Conservation (phyloP, 2,329 filamentous ascomycete genomes). For the Colletotrichum musicola region DNA sequence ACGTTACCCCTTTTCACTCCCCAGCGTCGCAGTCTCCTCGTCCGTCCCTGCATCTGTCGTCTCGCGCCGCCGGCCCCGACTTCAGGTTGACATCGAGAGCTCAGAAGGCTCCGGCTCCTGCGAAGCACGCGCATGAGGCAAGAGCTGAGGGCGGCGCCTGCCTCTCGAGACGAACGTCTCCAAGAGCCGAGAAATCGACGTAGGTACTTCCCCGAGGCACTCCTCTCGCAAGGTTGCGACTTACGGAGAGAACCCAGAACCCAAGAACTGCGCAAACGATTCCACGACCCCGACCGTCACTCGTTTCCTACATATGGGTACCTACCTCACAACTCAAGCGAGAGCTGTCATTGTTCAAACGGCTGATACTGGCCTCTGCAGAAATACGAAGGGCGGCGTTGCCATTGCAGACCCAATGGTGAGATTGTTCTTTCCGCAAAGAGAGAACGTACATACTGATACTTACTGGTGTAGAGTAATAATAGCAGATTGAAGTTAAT, state of each 20-base stretch:
- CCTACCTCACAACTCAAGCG: background rate
- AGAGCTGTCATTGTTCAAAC: background rate
- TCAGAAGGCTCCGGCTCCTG: conserved; percentile 13
- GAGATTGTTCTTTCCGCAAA: background rate
- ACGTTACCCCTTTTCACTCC: background rate
- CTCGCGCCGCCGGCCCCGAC: background rate
- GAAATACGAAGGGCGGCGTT: conserved; percentile 32
- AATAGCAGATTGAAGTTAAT: background rate
- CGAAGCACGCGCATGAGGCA: conserved; percentile 24
- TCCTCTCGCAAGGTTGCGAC: background rate
- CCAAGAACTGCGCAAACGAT: conserved; percentile 26
- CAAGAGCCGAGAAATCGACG: background rate
- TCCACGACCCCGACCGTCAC: background rate
- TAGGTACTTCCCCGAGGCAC: conserved; percentile 5
- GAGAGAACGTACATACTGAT: background rate
- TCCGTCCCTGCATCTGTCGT: conserved; percentile 1
- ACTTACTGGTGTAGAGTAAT: conserved; percentile 1
- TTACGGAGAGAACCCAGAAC: conserved; percentile 5
- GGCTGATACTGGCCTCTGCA: conserved; percentile 15
- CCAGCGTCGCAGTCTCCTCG: conserved; percentile 1
- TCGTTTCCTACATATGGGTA: conserved; percentile 36
- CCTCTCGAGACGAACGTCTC: background rate
- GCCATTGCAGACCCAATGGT: conserved; percentile 33
- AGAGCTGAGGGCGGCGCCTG: background rate
- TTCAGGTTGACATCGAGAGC: conserved; percentile 9